Percentiles rank a stretch among this genome's conserved stretches.
Conservation (phyloP, 2,329 filamentous ascomycete species). For the Aspergillus awamori region DNA sequence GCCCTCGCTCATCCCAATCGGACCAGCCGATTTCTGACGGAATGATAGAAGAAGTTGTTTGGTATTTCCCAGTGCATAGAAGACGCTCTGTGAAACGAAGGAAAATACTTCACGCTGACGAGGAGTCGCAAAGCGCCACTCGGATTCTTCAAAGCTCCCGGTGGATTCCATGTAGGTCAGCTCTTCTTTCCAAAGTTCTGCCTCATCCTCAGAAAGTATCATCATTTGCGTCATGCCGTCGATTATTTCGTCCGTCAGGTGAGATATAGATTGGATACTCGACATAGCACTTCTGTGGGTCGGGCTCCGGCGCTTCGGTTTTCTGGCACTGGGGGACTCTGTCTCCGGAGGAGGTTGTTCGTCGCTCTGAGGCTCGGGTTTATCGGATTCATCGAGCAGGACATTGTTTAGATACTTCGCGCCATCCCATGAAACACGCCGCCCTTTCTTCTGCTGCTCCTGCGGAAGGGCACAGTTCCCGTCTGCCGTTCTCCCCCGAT, state of each 20-base stretch:
- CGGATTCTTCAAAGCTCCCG: conserved; percentile 41
- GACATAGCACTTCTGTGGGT: conserved; percentile 16
- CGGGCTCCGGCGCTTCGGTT: conserved; percentile 18
- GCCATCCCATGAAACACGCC: conserved; percentile 44
- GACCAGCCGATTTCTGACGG: conserved; percentile 24
- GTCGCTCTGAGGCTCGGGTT: conserved; percentile 12
- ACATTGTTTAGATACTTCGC: conserved; percentile 38
- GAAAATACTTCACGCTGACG: conserved; percentile 42
- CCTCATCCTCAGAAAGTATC: conserved; percentile 40
- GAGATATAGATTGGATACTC: conserved; percentile 38
- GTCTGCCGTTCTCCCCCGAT: conserved; percentile 35
- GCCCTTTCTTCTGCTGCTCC: conserved; percentile 33
- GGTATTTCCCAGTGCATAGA: conserved; percentile 46
- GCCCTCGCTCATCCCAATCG: conserved; percentile 7
- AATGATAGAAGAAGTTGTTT: conserved; percentile 47
- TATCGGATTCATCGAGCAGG: conserved; percentile 20
- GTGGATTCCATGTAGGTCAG: conserved; percentile 39
- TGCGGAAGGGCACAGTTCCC: conserved; percentile 19
- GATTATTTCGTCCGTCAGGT: conserved; percentile 43
- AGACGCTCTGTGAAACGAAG: conserved; percentile 50
- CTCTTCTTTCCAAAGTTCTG: conserved; percentile 43
- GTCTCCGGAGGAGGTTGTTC: conserved; percentile 20
- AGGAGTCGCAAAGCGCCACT: conserved; percentile 43
- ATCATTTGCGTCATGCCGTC: conserved; percentile 41
- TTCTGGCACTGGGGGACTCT: conserved; percentile 25